A percentile compares a stretch with the other conserved stretches of the same genome.
Conservation (phyloP, 2,329 filamentous ascomycete genomes). For the Diaporthe velutina region DNA sequence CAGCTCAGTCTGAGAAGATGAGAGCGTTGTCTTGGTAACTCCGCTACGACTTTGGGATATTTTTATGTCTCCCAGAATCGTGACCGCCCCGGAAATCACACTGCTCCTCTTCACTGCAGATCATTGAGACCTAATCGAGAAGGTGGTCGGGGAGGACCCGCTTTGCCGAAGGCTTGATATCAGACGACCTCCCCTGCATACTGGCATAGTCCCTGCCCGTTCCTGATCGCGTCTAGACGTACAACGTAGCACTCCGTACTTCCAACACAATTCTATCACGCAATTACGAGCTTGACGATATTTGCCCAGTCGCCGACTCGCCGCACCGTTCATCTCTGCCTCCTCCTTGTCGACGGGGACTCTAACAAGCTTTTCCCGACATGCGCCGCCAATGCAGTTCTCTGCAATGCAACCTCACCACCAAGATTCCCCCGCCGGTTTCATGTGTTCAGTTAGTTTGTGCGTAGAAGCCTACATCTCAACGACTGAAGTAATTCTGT, state of each 20-base stretch:
- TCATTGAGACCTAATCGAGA: constrained; percentile 20
- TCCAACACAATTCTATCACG: not conserved
- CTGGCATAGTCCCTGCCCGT: constrained; percentile 8
- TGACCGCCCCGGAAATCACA: not conserved
- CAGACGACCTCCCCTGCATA: not conserved
- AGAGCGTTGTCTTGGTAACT: not conserved
- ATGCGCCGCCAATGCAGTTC: constrained; percentile 8
- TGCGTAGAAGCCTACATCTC: too few species aligned
- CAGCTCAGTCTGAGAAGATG: too few species aligned
- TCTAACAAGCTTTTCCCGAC: constrained; percentile 3
- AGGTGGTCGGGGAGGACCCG: constrained; percentile 23
- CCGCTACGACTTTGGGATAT: not conserved
- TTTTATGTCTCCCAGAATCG: not conserved
- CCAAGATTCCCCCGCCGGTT: not conserved
- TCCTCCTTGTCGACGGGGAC: not conserved
- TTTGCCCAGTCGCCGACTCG: not conserved
- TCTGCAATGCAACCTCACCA: constrained; percentile 8
- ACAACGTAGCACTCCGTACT: not conserved
- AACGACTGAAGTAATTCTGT: not conserved
- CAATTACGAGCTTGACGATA: not conserved
- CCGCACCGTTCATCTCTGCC: not conserved
- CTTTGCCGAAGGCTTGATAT: constrained; percentile 30
- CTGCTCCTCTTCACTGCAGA: not conserved
- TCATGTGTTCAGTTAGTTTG: too few species aligned
- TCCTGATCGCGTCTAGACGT: not conserved